Evolutionary conservation across 2,329 filamentous ascomycete genomes (phyloP), one percentile per base, ranked within the genome.

Genomic region (Plenodomus biglobosus): DNA sequence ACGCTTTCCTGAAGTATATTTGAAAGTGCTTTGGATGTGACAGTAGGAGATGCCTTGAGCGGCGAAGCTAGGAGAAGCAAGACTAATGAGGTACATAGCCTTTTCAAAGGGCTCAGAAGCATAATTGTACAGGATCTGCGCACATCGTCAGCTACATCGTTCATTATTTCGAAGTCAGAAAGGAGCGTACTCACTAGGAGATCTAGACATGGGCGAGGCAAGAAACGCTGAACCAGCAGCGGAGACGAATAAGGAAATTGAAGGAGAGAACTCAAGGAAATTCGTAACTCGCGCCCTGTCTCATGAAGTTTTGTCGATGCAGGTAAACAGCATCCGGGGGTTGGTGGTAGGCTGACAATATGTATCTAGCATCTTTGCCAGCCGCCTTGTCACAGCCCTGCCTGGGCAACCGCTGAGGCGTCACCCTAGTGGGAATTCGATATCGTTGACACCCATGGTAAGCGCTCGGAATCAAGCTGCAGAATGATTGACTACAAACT

Each of bases 91-190:
- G 68, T 65, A 63, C 64, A 70, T 66, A 69, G 61, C 62, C 65
- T 65, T 64, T 62, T 64, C 46, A 62, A 55, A 62, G 64, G 66
- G 62, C 68, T 64, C 57, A 69, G 52, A 64, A 67, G 62, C 69
- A 72, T 72, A 72, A 55, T 69, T 57, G 62, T 71, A 70, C 68
- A 68, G 48, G 50, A 61, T 55, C 65, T 69, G 56, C 43, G 51
- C 50, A 32, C 49, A 45, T 34, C 24, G 58, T 71, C 53, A 70
- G 64, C 64, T 59, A 50, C 59, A 65, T 68, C 58, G 58, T 55
- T 43, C 40, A 42, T 38, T 52, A 21, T 35, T 44, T 44, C 10
- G 22, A 38, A 34, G 48, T 44, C 39, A 40, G 43, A 38, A 36
- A 24, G 40, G 41, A 60, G 54, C 53, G 42, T 62, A 69, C 63